These are phyloP conservation scores for Diversispora eburnea DNA, from an alignment of 192 early-diverging fungal species.

Conservation along the genomic window DNA sequence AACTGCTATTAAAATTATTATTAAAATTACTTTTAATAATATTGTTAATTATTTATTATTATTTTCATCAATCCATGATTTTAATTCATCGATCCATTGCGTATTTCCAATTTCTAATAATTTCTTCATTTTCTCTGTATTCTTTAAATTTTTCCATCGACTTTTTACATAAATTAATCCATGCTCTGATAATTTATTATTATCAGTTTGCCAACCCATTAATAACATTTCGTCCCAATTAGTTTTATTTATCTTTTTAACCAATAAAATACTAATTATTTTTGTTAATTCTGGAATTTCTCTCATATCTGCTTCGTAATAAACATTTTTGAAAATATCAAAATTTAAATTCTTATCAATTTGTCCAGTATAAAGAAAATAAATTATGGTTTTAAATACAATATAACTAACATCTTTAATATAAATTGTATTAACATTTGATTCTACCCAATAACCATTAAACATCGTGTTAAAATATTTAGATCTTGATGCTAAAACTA, in stretches of 20 bases:
- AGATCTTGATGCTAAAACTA: constrained; percentile 23
- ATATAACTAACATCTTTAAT: constrained; percentile 24
- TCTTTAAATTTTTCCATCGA: constrained; percentile 14
- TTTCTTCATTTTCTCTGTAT: constrained; percentile 22
- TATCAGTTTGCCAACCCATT: constrained; percentile 14
- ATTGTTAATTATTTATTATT: too few species aligned
- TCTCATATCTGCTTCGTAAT: constrained; percentile 18
- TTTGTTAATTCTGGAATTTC: constrained; percentile 10
- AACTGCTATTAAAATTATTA: too few species aligned
- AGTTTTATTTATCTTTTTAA: constrained; percentile 2
- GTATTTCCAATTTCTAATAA: constrained; percentile 10
- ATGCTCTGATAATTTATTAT: background rate
- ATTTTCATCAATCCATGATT: too few species aligned
- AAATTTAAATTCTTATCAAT: constrained; percentile 16
- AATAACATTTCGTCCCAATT: constrained; percentile 28
- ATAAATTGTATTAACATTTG: background rate
- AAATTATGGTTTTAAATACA: constrained; percentile 3
- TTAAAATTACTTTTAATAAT: too few species aligned
- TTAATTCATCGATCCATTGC: constrained; percentile 19
- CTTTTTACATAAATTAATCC: constrained; percentile 7
- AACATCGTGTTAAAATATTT: constrained; percentile 24
- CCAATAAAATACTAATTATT: background rate
- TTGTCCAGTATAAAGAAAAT: constrained; percentile 23
- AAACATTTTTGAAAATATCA: constrained; percentile 18
- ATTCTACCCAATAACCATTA: constrained; percentile 22